A percentile compares a stretch with the other conserved stretches of the same genome.
Conservation (phyloP, 352 stramenopile genomes). For the Phytophthora agathidicida region DNA sequence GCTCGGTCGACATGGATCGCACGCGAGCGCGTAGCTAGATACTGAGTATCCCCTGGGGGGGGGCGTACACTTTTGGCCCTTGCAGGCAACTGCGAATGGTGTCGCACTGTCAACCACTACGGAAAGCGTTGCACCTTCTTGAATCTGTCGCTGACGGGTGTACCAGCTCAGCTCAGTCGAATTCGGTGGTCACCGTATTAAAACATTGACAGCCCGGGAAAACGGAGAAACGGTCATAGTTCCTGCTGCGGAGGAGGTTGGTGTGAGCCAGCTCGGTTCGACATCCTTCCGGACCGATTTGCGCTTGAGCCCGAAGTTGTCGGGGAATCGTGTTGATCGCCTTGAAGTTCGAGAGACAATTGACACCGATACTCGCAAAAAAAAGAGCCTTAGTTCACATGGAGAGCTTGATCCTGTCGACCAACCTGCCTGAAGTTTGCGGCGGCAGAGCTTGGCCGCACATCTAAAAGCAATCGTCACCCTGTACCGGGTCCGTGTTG, state of each 20-base stretch:
- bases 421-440: neutral
- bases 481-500: neutral
- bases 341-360: constrained; percentile 32
- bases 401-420: constrained; percentile 9
- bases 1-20: too few relatives aligned
- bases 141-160: constrained; percentile 11
- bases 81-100: neutral
- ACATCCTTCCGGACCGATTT: constrained; percentile 4
- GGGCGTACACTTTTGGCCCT: too few relatives aligned
- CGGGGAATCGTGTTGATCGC: constrained; percentile 6
- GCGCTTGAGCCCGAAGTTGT: constrained; percentile 6
- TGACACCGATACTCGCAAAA: constrained; percentile 19
- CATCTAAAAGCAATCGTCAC: constrained; percentile 10
- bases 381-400: constrained; percentile 15
- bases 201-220: neutral
- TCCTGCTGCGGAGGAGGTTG: neutral
- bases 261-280: neutral
- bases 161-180: constrained; percentile 14
- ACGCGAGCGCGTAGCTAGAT: too few relatives aligned
- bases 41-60: too few relatives aligned
- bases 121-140: neutral
- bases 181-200: neutral
- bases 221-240: neutral
- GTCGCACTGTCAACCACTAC: constrained; percentile 8
- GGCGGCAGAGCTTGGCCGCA: neutral